Evolutionary conservation across 169 alveolate species (phyloP).

Genomic region (Cryptosporidium meleagridis): DNA sequence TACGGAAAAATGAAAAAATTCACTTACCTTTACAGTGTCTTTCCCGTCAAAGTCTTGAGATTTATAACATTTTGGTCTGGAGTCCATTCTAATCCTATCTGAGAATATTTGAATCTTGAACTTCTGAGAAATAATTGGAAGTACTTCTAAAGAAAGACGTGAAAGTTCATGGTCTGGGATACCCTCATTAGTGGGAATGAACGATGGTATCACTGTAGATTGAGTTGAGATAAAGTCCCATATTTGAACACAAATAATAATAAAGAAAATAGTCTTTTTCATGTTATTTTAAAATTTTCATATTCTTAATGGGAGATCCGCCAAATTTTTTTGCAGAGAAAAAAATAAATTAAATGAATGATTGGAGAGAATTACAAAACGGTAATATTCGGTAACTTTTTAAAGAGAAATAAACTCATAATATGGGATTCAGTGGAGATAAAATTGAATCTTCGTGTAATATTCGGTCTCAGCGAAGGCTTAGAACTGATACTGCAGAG

Average conservation of each 20-base stretch:
- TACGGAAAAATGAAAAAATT: background rate
- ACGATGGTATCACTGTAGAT: conserved; percentile 54
- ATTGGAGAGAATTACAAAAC: background rate
- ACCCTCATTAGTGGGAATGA: conserved; percentile 46
- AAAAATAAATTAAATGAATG: background rate
- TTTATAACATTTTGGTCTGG: conserved; percentile 59
- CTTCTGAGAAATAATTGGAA: conserved; percentile 46
- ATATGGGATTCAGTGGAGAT: background rate
- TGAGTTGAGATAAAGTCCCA: background rate
- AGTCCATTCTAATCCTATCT: conserved; percentile 67
- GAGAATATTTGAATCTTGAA: conserved; percentile 51
- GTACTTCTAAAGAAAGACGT: conserved; percentile 40
- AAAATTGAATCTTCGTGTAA: background rate
- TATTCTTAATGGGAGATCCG: conserved; percentile 34
- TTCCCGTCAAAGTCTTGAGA: conserved; percentile 33
- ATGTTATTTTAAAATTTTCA: background rate
- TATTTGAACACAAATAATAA: background rate
- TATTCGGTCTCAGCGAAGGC: conserved; percentile 14
- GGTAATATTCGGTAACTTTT: background rate
- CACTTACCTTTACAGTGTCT: conserved; percentile 22
- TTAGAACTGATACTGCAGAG: conserved; percentile 53
- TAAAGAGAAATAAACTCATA: background rate
- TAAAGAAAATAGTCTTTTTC: conserved; percentile 2
- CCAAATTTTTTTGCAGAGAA: conserved; percentile 9
- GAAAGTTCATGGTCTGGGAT: conserved; percentile 50